A percentile compares a stretch with the other conserved stretches of the same genome.
These are phyloP conservation scores for Pythium myriotylum DNA, from an alignment of 352 stramenopile genomes.

Conservation along the genomic window DNA sequence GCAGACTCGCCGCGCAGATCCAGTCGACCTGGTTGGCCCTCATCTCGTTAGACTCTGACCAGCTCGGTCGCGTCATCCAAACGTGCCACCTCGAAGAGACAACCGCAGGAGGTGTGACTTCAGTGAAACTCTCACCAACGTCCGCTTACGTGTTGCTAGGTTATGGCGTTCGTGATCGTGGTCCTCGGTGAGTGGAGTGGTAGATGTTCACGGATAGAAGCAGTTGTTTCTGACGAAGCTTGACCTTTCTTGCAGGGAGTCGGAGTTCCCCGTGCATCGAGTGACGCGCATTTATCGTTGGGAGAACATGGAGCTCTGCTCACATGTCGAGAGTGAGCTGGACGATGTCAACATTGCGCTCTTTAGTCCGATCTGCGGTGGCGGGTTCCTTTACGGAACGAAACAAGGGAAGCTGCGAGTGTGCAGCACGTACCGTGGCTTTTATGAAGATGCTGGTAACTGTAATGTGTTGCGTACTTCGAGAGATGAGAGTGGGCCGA, in stretches of 20 bases:
- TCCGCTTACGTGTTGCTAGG: slow-evolving; percentile 85
- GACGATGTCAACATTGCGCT: slow-evolving; percentile 99
- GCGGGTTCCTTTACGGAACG: slow-evolving; percentile 98
- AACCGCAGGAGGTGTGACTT: slow-evolving; percentile 84
- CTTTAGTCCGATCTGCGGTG: slow-evolving; percentile 96
- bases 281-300: slow-evolving; percentile 89
- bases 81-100: slow-evolving; percentile 82
- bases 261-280: slow-evolving; percentile 81
- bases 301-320: slow-evolving; percentile 89
- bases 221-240: background rate
- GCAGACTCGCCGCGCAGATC: slow-evolving; percentile 73
- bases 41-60: slow-evolving; percentile 79
- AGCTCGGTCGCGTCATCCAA: slow-evolving; percentile 79
- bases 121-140: slow-evolving; percentile 88
- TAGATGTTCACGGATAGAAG: too few species aligned
- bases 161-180: slow-evolving; percentile 84
- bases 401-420: slow-evolving; percentile 96
- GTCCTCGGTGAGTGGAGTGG: slow-evolving; percentile 70
- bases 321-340: slow-evolving; percentile 84
- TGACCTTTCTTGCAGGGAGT: slow-evolving; percentile 44
- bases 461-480: slow-evolving; percentile 69
- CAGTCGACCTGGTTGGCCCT: slow-evolving; percentile 87
- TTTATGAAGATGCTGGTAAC: slow-evolving; percentile 77
- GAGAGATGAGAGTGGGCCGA: slow-evolving; percentile 26
- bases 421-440: slow-evolving; percentile 74